Base-by-base conservation (phyloP, 2,329 filamentous ascomycete species). In the Diplodia mutila region DNA sequence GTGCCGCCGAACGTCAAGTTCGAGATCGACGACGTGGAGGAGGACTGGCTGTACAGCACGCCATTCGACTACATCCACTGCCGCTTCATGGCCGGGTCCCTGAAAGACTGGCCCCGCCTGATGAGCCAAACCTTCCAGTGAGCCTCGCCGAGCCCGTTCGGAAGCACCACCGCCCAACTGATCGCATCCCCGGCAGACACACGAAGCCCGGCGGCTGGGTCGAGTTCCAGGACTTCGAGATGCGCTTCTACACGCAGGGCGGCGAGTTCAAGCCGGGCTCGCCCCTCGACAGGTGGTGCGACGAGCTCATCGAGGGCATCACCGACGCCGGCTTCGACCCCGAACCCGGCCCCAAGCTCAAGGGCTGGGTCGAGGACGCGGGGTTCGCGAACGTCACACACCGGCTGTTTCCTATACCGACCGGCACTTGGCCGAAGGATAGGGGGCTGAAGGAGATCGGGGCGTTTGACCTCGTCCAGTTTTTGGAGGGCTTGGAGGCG, bases 1-100 rank as follows among this genome's bases (percentile, higher is more conserved):
- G 74, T 78, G 18, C 79, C 80, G 2, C 75, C 78, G 0, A 81
- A 81, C 66, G 74, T 75, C 42, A 76, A 76, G 65, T 81, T 81
- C 73, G 77, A 80, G 70, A 77, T 81, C 64, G 80, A 81, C 73
- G 78, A 81, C 65, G 76, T 75, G 52, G 78, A 81, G 66, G 71
- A 73, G 39, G 76, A 80, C 11, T 81, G 80, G 79, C 71, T 77
- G 5, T 78, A 77, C 54, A 52, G 71, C n/a, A 69, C 71, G 57
- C 69, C 69, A 2, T 79, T 78, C 65, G 76, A 78, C 68, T 76
- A 74, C 65, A 77, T 79, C 25, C 76, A 78, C 68, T 69, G 71
- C 57, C 74, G 77, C 39, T 75, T 73, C 57, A 55, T 79, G 71
- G 70, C 68, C 8, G 76, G 76, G 18, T 65, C 71, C 12, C 76